Evolutionary conservation across 2,329 filamentous ascomycete species (phyloP), one percentile per base, ranked within the genome.

Genomic region (Fusarium aywerte): DNA sequence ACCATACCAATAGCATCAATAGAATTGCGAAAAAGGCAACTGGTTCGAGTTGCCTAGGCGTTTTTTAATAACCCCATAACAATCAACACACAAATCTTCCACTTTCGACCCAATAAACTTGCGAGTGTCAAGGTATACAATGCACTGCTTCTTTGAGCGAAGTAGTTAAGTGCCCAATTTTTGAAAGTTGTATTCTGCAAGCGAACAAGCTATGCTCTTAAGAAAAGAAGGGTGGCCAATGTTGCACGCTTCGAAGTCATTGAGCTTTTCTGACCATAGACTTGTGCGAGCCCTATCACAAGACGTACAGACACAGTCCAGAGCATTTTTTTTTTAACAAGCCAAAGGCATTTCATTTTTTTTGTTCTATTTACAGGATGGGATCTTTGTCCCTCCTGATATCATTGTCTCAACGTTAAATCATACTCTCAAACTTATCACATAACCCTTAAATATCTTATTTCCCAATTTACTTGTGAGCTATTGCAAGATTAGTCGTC

Each of bases 391-490:
- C 47, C 23, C 33, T 62, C 32, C 36, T 57, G 35, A 35, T 50
- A 47, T 64, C 36, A 27, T 54, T 63, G 44, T 52, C 42, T 27
- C 23, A 43, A 40, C 88, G 65, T 59, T 47, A 56, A 56, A 56
- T 57, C 58, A 57, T 54, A 67, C 35, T 50, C 48, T 42, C 40
- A 29, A 44, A 36, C 52, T 51, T 49, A 23, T 66, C 45, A 56
- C 40, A 58, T 52, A 43, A 33, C 33, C 35, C 35, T 35, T 32
- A 36, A 16, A 47, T 18, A 36, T 48, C 23, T 35, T 10, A 20
- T 49, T 56, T 62, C 29, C 15, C 50, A 50, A 33, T 66, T 58
- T 67, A 74, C 68, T 74, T 74, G 43, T 74, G 72, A 53, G 67
- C 72, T 74, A 23, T 38, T 11, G 31, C 36, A 2, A 33, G 8